These are phyloP conservation scores for Crithidia bombi DNA, from an alignment of 208 protist genomes.

Conservation along the genomic window DNA sequence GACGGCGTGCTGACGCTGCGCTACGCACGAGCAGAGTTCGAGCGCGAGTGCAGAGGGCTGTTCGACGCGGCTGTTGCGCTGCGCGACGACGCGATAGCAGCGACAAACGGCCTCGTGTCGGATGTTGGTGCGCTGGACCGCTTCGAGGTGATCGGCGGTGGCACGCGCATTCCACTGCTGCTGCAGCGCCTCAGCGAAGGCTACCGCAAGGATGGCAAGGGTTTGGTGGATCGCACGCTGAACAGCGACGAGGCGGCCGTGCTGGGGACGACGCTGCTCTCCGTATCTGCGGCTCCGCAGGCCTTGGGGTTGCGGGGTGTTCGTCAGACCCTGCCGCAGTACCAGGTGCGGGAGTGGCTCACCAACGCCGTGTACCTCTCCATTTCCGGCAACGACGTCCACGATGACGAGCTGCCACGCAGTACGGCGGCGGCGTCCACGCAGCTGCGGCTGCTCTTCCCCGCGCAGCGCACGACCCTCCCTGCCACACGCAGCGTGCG, in stretches of 20 bases:
- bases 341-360: conserved; percentile 50
- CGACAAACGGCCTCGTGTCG: conserved; percentile 35
- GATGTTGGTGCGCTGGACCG: conserved; percentile 29
- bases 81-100: conserved; percentile 38
- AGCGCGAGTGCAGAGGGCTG: conserved; percentile 63
- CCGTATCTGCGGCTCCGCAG: conserved; percentile 28
- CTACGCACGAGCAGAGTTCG: conserved; percentile 70
- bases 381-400: conserved; percentile 16
- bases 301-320: conserved; percentile 9
- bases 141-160: conserved; percentile 86
- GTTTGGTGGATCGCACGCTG: conserved; percentile 72
- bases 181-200: conserved; percentile 56
- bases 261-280: conserved; percentile 67
- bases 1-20: conserved; percentile 42
- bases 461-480: conserved; percentile 2
- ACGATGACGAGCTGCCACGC: background rate
- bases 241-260: conserved; percentile 88
- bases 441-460: conserved; percentile 17
- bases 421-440: background rate
- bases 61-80: conserved; percentile 43
- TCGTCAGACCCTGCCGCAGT: conserved; percentile 8
- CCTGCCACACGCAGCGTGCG: conserved; percentile 21
- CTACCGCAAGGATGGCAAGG: conserved; percentile 23
- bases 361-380: conserved; percentile 53
- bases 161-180: conserved; percentile 79